Percentiles rank a stretch among this genome's conserved stretches.
Evolutionary conservation across 257 asterid species (phyloP).

Genomic region (Przewalskia tangutica): DNA sequence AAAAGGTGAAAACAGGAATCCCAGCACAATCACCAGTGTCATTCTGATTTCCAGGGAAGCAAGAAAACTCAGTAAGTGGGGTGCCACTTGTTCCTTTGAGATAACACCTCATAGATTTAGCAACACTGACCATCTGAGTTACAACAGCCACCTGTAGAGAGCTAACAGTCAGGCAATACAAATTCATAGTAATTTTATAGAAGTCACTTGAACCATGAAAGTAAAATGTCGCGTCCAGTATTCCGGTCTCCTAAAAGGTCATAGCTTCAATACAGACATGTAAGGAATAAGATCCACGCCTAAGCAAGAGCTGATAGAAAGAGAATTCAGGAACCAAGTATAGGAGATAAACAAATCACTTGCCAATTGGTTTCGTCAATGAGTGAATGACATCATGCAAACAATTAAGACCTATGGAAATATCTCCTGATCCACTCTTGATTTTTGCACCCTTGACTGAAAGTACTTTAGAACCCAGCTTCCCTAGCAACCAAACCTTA

Average conservation of each 20-base stretch:
- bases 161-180: background rate
- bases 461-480: background rate
- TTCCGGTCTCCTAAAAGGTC: background rate
- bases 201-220: background rate
- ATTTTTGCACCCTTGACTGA: background rate
- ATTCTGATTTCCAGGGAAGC: slow-evolving; percentile 26
- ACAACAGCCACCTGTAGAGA: slow-evolving; percentile 41
- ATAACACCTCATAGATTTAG: slow-evolving; percentile 69
- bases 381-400: background rate
- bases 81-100: slow-evolving; percentile 37
- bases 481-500: background rate
- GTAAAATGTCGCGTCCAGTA: background rate
- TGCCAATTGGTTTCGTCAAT: background rate
- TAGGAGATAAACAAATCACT: background rate
- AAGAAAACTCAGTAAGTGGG: slow-evolving; percentile 57
- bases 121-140: slow-evolving; percentile 38
- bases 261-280: background rate
- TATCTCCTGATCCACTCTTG: background rate
- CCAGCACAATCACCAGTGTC: slow-evolving; percentile 71
- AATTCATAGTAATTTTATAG: background rate
- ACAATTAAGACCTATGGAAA: background rate
- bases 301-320: background rate
- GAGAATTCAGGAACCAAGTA: background rate
- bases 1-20: slow-evolving; percentile 54
- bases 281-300: background rate